These are phyloP conservation scores for Fusarium oxysporum DNA, from an alignment of 2,329 filamentous ascomycete species.

Conservation along the genomic window DNA sequence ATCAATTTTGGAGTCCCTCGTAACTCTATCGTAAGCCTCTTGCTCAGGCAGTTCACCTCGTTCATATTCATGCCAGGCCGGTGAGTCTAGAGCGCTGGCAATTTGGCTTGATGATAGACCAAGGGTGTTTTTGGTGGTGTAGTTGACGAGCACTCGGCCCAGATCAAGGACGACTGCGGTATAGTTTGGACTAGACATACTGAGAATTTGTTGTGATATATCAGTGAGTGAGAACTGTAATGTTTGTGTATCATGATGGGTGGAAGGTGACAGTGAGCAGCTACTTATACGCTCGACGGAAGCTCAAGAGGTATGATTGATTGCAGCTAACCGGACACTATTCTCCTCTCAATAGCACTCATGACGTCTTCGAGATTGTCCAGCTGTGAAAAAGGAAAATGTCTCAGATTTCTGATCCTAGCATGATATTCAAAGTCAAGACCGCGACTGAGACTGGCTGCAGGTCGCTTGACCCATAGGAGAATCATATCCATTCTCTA, in stretches of 20 bases:
- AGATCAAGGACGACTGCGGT: neutral
- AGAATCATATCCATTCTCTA: neutral
- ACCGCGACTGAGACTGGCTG: neutral
- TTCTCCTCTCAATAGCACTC: neutral
- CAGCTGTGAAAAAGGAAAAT: neutral
- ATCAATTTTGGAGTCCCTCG: neutral
- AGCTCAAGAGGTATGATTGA: neutral
- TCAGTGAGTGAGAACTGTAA: too few species aligned
- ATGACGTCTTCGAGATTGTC: neutral
- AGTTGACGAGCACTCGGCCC: neutral
- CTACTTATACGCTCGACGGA: neutral
- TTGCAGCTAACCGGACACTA: neutral
- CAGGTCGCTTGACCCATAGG: neutral
- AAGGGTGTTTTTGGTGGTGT: neutral
- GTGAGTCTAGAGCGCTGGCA: neutral
- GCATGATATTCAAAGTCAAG: neutral
- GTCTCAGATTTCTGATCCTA: neutral
- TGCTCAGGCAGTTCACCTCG: neutral
- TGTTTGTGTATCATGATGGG: neutral
- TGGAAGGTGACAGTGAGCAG: neutral
- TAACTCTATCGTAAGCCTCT: neutral
- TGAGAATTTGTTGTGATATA: too few species aligned
- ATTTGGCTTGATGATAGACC: neutral
- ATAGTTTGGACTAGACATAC: neutral
- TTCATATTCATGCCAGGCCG: conserved; percentile 6